Percentiles rank a stretch among this genome's conserved stretches.
Evolutionary conservation across 192 early-diverging fungal genomes (phyloP).

Genomic region (Coemansia sp.): DNA sequence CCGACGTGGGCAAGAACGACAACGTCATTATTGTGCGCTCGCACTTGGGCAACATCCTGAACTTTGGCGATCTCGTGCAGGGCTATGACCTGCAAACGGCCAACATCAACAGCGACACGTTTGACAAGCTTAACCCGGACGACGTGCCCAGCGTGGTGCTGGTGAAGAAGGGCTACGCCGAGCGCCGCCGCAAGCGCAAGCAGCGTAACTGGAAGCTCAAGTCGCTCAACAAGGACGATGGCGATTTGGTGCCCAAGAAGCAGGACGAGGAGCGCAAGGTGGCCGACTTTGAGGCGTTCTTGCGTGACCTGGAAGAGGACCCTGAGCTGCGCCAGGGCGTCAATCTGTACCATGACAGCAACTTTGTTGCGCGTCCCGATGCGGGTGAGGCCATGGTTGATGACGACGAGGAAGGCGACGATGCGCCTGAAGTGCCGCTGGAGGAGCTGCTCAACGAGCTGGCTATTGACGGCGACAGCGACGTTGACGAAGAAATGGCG

Average conservation of each 20-base stretch:
- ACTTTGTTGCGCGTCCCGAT: slow-evolving; percentile 5
- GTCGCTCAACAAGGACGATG: slow-evolving; percentile 84
- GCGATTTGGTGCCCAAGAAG: slow-evolving; percentile 76
- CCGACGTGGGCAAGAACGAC: slow-evolving; percentile 83
- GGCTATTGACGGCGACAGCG: slow-evolving; percentile 65
- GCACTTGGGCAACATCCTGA: slow-evolving; percentile 88
- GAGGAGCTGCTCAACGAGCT: slow-evolving; percentile 95
- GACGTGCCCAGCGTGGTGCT: slow-evolving; percentile 85
- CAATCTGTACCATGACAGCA: slow-evolving; percentile 82
- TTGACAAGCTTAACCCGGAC: slow-evolving; percentile 67
- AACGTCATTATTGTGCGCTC: slow-evolving; percentile 82
- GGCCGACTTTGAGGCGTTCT: slow-evolving; percentile 91
- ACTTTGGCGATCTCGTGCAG: slow-evolving; percentile 86
- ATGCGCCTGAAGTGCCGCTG: slow-evolving; percentile 90
- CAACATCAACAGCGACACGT: slow-evolving; percentile 91
- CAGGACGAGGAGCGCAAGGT: slow-evolving; percentile 77
- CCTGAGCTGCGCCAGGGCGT: slow-evolving; percentile 90
- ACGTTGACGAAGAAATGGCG: slow-evolving; percentile 36
- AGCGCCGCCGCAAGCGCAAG: slow-evolving; percentile 83
- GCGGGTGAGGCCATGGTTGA: slow-evolving; percentile 22
- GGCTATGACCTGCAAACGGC: slow-evolving; percentile 86
- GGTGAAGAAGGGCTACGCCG: slow-evolving; percentile 89
- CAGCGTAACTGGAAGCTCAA: slow-evolving; percentile 89
- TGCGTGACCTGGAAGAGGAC: slow-evolving; percentile 98
- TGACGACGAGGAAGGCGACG: slow-evolving; percentile 69